These are phyloP conservation scores for Talaromyces trachyspermus DNA, from an alignment of 495 filamentous ascomycete species.

Conservation along the genomic window DNA sequence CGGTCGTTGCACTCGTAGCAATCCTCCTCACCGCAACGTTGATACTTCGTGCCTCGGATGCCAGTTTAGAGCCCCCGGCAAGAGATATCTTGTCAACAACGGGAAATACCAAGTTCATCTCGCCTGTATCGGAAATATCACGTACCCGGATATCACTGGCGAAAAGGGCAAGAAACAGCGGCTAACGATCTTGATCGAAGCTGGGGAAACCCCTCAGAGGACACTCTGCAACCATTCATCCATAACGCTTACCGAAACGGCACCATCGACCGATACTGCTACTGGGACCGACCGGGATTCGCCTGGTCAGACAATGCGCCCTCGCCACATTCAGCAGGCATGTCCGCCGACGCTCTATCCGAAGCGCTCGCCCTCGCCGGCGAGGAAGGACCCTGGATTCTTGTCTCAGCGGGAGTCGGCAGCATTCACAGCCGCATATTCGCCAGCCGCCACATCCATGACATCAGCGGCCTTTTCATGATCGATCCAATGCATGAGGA, in stretches of 20 bases:
- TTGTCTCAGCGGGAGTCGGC: constrained; percentile 67
- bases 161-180: constrained; percentile 40
- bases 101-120: constrained; percentile 81
- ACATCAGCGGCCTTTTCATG: constrained; percentile 71
- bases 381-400: constrained; percentile 77
- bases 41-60: constrained; percentile 68
- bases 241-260: constrained; percentile 59
- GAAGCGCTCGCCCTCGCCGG: constrained; percentile 75
- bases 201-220: constrained; percentile 70
- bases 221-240: constrained; percentile 60
- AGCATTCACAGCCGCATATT: constrained; percentile 87
- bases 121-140: constrained; percentile 65
- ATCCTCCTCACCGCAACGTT: constrained; percentile 73
- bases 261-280: constrained; percentile 81
- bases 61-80: constrained; percentile 61
- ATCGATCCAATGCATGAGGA: constrained; percentile 87
- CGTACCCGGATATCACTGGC: constrained; percentile 10
- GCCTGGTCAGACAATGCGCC: constrained; percentile 91
- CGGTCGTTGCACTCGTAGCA: constrained; percentile 54
- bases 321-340: constrained; percentile 84
- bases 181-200: constrained; percentile 74
- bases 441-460: constrained; percentile 62
- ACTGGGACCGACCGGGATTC: constrained; percentile 86
- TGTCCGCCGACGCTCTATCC: constrained; percentile 76
- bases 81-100: constrained; percentile 69